Conservation (phyloP, 768 basidiomycete species). For the Termitomyces sp. region DNA sequence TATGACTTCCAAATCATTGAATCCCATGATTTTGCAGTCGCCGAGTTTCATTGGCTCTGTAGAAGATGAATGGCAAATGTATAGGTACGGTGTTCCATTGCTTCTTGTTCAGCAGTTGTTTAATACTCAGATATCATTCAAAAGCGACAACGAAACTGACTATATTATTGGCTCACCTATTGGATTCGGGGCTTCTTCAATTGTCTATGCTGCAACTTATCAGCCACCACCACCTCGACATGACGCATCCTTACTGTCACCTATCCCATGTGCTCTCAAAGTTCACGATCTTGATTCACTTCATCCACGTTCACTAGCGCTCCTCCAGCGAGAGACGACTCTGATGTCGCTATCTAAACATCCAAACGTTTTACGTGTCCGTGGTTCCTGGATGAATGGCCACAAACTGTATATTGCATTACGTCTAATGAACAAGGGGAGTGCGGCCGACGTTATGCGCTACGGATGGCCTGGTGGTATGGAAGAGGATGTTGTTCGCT, state of each 20-base stretch:
- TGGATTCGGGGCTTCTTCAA: slow-evolving; percentile 89
- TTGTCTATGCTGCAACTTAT: slow-evolving; percentile 78
- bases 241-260: slow-evolving; percentile 17
- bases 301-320: slow-evolving; percentile 61
- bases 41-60: slow-evolving; percentile 71
- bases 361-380: slow-evolving; percentile 88
- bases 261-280: slow-evolving; percentile 75
- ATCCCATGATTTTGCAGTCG: slow-evolving; percentile 9
- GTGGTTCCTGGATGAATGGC: slow-evolving; percentile 84
- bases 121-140: slow-evolving; percentile 7
- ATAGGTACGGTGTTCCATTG: slow-evolving; percentile 42
- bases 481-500: slow-evolving; percentile 84
- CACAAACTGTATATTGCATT: slow-evolving; percentile 83
- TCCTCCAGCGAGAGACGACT: slow-evolving; percentile 80
- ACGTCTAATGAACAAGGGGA: slow-evolving; percentile 86
- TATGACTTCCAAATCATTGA: slow-evolving; percentile 13
- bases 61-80: slow-evolving; percentile 78
- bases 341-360: slow-evolving; percentile 92
- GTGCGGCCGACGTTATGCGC: slow-evolving; percentile 78
- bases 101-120: background rate
- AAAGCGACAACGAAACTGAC: slow-evolving; percentile 63
- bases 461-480: slow-evolving; percentile 87
- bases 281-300: slow-evolving; percentile 84
- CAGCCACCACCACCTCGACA: slow-evolving; percentile 23
- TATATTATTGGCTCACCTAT: slow-evolving; percentile 76